Conservation (phyloP, 768 basidiomycete genomes). For the Tricholoma terreum region DNA sequence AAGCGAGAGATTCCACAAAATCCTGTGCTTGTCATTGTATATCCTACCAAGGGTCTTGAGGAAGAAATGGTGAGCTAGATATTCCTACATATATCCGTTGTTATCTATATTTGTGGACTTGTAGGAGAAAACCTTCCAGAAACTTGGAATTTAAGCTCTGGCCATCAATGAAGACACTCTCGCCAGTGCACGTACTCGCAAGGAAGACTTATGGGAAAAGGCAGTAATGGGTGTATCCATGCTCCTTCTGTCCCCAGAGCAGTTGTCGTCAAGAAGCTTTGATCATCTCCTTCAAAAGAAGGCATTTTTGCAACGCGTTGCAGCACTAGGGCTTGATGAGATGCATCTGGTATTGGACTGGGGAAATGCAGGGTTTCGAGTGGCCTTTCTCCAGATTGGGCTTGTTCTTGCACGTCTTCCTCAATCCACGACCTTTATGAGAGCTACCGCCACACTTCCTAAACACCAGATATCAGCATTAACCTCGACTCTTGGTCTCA, state of each 20-base stretch:
- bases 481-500: not conserved
- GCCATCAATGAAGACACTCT: conserved; percentile 20
- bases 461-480: not conserved
- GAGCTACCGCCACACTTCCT: conserved; percentile 18
- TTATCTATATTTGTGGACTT: too few relatives aligned
- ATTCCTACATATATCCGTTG: too few relatives aligned
- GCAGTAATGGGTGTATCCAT: conserved; percentile 13
- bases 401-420: conserved; percentile 15
- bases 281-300: conserved; percentile 11
- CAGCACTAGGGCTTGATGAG: conserved; percentile 24
- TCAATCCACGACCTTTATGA: conserved; percentile 13
- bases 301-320: conserved; percentile 17
- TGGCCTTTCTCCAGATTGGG: conserved; percentile 21
- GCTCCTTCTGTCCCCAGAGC: conserved; percentile 22
- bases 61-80: conserved; percentile 26
- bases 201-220: conserved; percentile 13
- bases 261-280: conserved; percentile 18
- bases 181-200: not conserved
- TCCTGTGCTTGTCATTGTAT: conserved; percentile 23
- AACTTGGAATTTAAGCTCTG: conserved; percentile 18
- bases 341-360: conserved; percentile 21
- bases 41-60: conserved; percentile 20
- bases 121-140: not conserved
- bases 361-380: conserved; percentile 20
- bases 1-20: conserved; percentile 9